Evolutionary conservation across 345 rosid genomes (phyloP).

Genomic region (Raphanus raphanistrum): DNA sequence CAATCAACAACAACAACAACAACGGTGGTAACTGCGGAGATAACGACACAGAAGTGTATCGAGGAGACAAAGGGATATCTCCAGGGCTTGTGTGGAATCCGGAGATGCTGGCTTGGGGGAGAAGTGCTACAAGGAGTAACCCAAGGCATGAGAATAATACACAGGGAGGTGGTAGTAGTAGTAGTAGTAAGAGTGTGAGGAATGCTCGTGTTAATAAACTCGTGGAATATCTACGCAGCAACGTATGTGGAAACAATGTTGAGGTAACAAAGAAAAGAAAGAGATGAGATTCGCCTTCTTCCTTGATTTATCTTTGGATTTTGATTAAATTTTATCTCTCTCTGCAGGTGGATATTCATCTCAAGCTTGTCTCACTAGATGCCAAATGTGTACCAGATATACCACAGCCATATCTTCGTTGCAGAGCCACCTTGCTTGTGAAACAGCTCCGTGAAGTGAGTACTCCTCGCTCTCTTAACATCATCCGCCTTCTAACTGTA

Average conservation of each 20-base stretch:
- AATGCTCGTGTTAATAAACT: constrained; percentile 67
- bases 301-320: not conserved
- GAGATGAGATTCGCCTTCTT: not conserved
- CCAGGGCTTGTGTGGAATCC: constrained; percentile 81
- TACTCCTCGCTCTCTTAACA: constrained; percentile 34
- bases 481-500: constrained; percentile 16
- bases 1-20: constrained; percentile 55
- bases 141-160: constrained; percentile 77
- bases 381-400: constrained; percentile 55
- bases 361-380: constrained; percentile 75
- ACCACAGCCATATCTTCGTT: constrained; percentile 76
- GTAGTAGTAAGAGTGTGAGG: constrained; percentile 59
- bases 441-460: constrained; percentile 81
- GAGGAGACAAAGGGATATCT: constrained; percentile 78
- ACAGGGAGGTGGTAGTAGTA: constrained; percentile 25
- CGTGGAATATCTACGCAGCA: constrained; percentile 68
- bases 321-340: not conserved
- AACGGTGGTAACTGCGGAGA: constrained; percentile 58
- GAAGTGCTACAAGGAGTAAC: constrained; percentile 87
- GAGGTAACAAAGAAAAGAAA: constrained; percentile 53
- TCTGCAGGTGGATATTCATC: constrained; percentile 65
- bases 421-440: constrained; percentile 66
- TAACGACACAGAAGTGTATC: constrained; percentile 56
- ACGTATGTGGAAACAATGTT: constrained; percentile 56
- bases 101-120: constrained; percentile 93